A percentile compares a stretch with the other conserved stretches of the same genome.
phyloP scores from a whole-genome alignment of 2,329 filamentous ascomycete genomes.

The Cladosporium sp. region DNA sequence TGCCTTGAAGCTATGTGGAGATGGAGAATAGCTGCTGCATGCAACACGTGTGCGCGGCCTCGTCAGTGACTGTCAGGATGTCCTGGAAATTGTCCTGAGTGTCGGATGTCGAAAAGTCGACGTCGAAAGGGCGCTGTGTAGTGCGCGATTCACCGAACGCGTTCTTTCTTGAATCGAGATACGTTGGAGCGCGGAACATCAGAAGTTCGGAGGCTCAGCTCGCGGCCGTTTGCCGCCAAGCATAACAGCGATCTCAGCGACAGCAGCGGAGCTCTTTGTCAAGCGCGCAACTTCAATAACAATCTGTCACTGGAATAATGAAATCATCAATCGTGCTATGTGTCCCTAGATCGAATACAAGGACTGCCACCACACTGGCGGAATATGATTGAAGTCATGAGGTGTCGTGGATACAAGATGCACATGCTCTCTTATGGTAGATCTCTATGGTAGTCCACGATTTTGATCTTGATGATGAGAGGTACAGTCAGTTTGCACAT shows the following conservation, averaged over 20 bases:
- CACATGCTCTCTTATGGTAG: too few relatives aligned
- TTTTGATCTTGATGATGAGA: too few relatives aligned
- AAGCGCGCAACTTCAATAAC: too few relatives aligned
- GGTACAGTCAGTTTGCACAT: too few relatives aligned
- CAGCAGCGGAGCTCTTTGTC: neutral
- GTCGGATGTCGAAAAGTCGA: neutral
- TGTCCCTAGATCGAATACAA: too few relatives aligned
- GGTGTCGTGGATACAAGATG: too few relatives aligned
- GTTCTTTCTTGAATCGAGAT: neutral
- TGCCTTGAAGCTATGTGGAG: neutral
- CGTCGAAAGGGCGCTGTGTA: neutral
- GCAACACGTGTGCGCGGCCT: neutral
- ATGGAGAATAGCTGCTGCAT: neutral
- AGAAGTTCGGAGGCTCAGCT: slow-evolving; percentile 1
- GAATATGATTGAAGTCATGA: too few relatives aligned
- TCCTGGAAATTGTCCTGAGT: neutral
- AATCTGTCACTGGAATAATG: too few relatives aligned
- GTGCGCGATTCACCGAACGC: slow-evolving; percentile 3
- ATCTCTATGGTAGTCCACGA: too few relatives aligned
- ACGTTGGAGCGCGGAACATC: neutral
- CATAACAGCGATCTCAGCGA: too few relatives aligned
- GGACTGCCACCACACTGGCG: too few relatives aligned
- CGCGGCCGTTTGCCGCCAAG: neutral
- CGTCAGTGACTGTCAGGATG: neutral
- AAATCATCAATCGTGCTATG: too few relatives aligned